These are phyloP conservation scores for Fusarium vanettenii DNA, from an alignment of 2,329 filamentous ascomycete genomes.

Conservation along the genomic window DNA sequence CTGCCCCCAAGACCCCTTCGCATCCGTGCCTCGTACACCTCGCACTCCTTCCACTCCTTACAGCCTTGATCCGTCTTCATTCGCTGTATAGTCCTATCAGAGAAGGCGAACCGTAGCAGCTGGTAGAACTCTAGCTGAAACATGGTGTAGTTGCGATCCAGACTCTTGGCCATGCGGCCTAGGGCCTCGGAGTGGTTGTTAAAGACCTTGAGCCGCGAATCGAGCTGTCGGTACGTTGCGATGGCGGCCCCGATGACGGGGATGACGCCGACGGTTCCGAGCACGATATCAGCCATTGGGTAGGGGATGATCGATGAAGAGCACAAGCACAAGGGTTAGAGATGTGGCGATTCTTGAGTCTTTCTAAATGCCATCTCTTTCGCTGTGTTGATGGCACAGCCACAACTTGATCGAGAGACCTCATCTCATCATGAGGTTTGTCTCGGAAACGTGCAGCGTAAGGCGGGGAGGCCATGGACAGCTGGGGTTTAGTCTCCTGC, in stretches of 20 bases:
- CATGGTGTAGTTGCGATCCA: not conserved
- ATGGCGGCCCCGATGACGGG: not conserved
- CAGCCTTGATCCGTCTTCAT: not conserved
- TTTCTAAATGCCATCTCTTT: not conserved
- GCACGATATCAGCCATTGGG: not conserved
- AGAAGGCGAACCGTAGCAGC: slow-evolving; percentile 6
- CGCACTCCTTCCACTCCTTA: not conserved
- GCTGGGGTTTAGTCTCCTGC: not conserved
- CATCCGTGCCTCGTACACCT: not conserved
- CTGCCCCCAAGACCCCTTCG: not conserved
- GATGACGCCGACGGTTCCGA: not conserved
- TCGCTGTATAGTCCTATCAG: not conserved
- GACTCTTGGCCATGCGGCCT: not conserved
- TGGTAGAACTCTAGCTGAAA: slow-evolving; percentile 6
- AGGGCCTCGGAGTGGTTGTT: not conserved
- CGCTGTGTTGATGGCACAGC: not conserved
- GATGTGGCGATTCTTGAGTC: not conserved
- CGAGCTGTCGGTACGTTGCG: not conserved
- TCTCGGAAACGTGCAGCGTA: not conserved
- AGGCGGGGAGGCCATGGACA: not conserved
- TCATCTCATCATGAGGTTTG: not conserved
- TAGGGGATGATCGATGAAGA: not conserved
- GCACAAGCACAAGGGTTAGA: not conserved
- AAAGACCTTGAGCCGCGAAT: not conserved
- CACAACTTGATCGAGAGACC: not conserved